phyloP scores from a whole-genome alignment of 768 basidiomycete species.

The Leccinum subgranulosum region DNA sequence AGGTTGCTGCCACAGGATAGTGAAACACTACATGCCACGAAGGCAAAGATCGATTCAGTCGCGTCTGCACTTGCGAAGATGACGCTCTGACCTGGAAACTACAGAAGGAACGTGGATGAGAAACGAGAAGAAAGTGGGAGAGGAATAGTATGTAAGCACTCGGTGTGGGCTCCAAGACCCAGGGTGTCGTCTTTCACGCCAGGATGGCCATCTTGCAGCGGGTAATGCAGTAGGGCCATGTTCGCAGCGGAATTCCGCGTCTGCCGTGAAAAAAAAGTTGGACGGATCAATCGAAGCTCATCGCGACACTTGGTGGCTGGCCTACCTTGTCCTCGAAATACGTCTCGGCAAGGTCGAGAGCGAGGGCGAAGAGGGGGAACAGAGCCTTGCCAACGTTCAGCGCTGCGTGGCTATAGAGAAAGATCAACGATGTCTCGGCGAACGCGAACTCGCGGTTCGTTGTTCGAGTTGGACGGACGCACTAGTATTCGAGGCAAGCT shows the following conservation, averaged over 20 bases:
- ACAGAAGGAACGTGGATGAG: not conserved
- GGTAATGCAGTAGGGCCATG: conserved; percentile 72
- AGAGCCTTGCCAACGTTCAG: conserved; percentile 51
- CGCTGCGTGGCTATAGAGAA: conserved; percentile 46
- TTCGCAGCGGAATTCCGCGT: conserved; percentile 60
- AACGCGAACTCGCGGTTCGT: not conserved
- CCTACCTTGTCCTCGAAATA: conserved; percentile 67
- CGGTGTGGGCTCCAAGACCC: conserved; percentile 84
- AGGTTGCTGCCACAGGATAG: conserved; percentile 81
- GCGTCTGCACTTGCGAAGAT: not conserved
- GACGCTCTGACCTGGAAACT: conserved; percentile 41
- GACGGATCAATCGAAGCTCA: not conserved
- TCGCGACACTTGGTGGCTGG: not conserved
- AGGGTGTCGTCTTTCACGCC: conserved; percentile 56
- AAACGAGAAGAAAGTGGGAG: not conserved
- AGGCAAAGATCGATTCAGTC: not conserved
- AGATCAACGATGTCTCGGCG: conserved; percentile 20
- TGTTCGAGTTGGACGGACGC: conserved; percentile 20
- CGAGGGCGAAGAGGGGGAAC: conserved; percentile 70
- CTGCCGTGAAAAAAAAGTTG: conserved; percentile 28
- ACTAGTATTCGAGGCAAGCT: conserved; percentile 67
- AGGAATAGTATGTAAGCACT: conserved; percentile 35
- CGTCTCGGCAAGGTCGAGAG: conserved; percentile 55
- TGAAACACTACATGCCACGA: conserved; percentile 64
- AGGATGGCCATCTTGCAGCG: conserved; percentile 55